Conservation (phyloP, 2,329 filamentous ascomycete genomes). For the Polychaeton citri region DNA sequence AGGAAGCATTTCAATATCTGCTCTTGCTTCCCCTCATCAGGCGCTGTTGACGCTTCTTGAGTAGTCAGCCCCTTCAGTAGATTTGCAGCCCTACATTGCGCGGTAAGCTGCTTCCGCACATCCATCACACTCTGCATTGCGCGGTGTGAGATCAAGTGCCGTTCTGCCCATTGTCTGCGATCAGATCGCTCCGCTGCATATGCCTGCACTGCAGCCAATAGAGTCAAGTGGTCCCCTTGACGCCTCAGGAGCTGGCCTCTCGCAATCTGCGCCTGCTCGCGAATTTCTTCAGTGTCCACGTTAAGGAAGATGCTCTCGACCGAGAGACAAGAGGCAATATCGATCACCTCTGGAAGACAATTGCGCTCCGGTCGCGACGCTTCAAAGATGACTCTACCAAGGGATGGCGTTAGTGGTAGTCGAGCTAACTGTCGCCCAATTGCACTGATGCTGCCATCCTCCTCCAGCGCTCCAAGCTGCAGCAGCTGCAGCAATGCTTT, state of each 20-base stretch:
- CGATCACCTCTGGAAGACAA: slow-evolving; percentile 71
- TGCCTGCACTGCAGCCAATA: slow-evolving; percentile 45
- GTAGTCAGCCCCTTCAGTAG: slow-evolving; percentile 27
- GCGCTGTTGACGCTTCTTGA: not conserved
- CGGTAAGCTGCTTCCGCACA: slow-evolving; percentile 47
- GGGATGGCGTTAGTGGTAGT: slow-evolving; percentile 68
- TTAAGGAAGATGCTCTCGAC: slow-evolving; percentile 52
- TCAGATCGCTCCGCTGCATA: slow-evolving; percentile 46
- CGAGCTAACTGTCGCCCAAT: slow-evolving; percentile 65
- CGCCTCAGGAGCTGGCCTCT: slow-evolving; percentile 43
- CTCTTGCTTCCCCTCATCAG: slow-evolving; percentile 30
- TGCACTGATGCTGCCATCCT: slow-evolving; percentile 59
- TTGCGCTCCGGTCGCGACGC: slow-evolving; percentile 56
- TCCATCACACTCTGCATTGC: slow-evolving; percentile 56
- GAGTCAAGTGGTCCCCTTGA: slow-evolving; percentile 51
- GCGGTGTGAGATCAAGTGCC: slow-evolving; percentile 46
- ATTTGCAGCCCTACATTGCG: slow-evolving; percentile 40
- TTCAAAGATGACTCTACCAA: slow-evolving; percentile 72
- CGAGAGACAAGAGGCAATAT: slow-evolving; percentile 59
- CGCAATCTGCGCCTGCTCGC: slow-evolving; percentile 43
- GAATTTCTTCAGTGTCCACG: slow-evolving; percentile 45
- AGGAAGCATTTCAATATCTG: slow-evolving; percentile 46
- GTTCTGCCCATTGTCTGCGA: slow-evolving; percentile 46
- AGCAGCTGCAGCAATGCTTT: slow-evolving; percentile 72
- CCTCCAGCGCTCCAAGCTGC: slow-evolving; percentile 61